Base-by-base conservation (phyloP, 805 yeast species). In the Zygoascus tannicola region DNA sequence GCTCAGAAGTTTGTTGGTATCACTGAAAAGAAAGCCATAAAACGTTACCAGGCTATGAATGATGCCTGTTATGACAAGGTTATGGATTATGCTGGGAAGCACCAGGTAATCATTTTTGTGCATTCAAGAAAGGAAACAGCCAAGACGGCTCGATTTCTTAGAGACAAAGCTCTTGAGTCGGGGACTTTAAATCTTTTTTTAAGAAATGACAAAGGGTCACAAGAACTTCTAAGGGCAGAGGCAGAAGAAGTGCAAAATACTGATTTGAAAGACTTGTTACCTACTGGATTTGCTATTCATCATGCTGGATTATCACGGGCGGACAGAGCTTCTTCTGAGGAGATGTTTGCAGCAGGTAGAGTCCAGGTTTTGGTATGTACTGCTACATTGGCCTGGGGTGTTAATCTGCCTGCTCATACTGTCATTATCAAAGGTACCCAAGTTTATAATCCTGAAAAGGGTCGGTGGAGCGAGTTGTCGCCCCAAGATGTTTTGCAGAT, bases 381-480 rank as follows among this genome's bases (percentile, higher is more conserved):
- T 2, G 94, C 96, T 0, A 87, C 97, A 0, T 72, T 87, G 48
- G 96, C 97, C 0, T 87, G 97, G 97, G 97, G 97, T 72, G 96
- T 87, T 26, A 87, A 87, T 58, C 69, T 87, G 44, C 97, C 97
- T 2, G 96, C 96, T 0, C 96, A 88, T 56, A 85, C 96, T 0
- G 97, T 87, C 23, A 80, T 87, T 22, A 84, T 87, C 49, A 85
- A 85, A 56, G 97, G 97, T 0, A 90, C 98, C 0, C 94, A 85
- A 56, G 80, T 87, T 0, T 92, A 94, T 56, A 82, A 92, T 4
- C 97, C 99, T 0, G 92, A 83, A 50, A 76, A 75, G 49, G 95
- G 97, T 44, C 65, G 75, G 4, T 90, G 97, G 97, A 78, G 78
- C 2, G 92, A 85, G 56, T 66, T 90, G n/a, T 81, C 95, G 0